A percentile compares a stretch with the other conserved stretches of the same genome.
Evolutionary conservation across 2,329 filamentous ascomycete genomes (phyloP).

Genomic region (Ceratocystis colombiana): DNA sequence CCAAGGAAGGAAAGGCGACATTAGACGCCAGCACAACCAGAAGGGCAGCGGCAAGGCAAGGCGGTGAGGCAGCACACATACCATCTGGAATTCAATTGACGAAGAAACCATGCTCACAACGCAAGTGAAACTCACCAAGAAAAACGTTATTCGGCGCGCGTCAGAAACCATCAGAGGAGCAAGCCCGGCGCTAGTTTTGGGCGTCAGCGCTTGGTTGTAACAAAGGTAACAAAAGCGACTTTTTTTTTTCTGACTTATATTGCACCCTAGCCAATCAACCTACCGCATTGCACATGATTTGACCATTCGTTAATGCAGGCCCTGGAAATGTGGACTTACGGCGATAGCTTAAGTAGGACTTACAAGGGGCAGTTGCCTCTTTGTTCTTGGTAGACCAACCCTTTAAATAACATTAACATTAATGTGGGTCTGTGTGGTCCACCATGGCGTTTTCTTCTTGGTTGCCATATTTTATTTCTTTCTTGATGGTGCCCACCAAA

Average conservation of each 20-base stretch:
- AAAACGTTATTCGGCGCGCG: neutral
- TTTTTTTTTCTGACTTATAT: neutral
- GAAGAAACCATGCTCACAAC: too few relatives aligned
- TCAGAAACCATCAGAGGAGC: neutral
- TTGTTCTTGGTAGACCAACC: neutral
- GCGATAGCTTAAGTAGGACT: neutral
- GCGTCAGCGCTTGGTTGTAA: neutral
- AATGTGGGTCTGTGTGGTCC: neutral
- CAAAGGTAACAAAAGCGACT: neutral
- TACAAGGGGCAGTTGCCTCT: neutral
- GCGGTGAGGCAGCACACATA: neutral
- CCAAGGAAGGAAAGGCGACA: conserved; percentile 2
- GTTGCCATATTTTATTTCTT: neutral
- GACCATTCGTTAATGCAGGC: neutral
- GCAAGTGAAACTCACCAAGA: too few relatives aligned
- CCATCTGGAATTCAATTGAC: neutral
- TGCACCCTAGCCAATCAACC: neutral
- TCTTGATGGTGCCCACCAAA: neutral
- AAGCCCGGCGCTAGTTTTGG: neutral
- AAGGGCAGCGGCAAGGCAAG: neutral
- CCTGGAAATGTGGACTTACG: neutral
- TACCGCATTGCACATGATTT: neutral
- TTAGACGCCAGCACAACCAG: neutral
- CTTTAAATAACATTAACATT: conserved; percentile 13
- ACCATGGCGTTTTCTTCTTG: neutral